Conservation (phyloP, 768 basidiomycete genomes). For the Tephrocybe sp. region DNA sequence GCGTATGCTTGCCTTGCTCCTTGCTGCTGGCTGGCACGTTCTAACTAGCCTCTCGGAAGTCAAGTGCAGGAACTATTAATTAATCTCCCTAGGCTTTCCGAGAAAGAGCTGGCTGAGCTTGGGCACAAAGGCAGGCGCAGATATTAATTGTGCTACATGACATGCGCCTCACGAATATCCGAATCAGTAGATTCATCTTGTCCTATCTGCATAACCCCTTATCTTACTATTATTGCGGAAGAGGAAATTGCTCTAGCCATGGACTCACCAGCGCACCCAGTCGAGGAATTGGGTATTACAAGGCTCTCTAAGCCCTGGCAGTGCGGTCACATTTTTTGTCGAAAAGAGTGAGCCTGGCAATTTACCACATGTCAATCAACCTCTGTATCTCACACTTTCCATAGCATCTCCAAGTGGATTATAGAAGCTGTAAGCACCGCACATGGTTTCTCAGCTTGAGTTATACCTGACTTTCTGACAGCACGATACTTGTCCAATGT, state of each 20-base stretch:
- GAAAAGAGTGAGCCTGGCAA: constrained; percentile 66
- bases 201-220: constrained; percentile 73
- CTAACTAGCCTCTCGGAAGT: constrained; percentile 21
- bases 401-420: constrained; percentile 67
- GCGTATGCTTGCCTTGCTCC: constrained; percentile 14
- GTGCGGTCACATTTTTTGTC: constrained; percentile 76
- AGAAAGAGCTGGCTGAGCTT: constrained; percentile 45
- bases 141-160: not conserved
- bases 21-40: not conserved
- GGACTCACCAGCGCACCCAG: constrained; percentile 75
- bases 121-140: constrained; percentile 44
- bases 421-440: constrained; percentile 46
- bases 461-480: constrained; percentile 21
- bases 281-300: constrained; percentile 72
- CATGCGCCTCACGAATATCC: not conserved
- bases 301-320: constrained; percentile 50
- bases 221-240: constrained; percentile 67
- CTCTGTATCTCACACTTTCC: constrained; percentile 42
- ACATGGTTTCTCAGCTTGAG: not conserved
- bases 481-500: constrained; percentile 69
- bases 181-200: constrained; percentile 59
- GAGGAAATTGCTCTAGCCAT: constrained; percentile 73
- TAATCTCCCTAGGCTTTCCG: constrained; percentile 49
- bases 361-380: constrained; percentile 65
- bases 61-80: constrained; percentile 41